These are phyloP conservation scores for Chaetomium fimeti DNA, from an alignment of 495 filamentous ascomycete species.

Conservation along the genomic window DNA sequence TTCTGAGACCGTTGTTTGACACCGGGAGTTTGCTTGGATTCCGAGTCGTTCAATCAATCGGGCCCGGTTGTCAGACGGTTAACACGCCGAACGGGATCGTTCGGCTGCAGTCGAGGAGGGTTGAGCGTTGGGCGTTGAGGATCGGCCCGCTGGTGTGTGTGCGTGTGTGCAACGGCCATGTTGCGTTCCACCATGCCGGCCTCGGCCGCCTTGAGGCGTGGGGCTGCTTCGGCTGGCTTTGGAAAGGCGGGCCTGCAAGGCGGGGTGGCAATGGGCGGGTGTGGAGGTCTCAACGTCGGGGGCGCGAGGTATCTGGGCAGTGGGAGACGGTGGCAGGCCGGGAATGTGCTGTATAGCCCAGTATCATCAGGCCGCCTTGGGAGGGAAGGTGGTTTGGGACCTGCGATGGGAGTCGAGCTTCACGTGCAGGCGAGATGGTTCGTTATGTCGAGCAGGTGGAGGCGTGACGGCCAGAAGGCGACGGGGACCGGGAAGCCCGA, in stretches of 20 bases:
- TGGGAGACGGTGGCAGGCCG: neutral
- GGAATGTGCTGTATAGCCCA: neutral
- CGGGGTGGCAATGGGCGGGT: neutral
- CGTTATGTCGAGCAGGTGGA: neutral
- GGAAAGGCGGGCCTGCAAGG: neutral
- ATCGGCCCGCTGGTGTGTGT: neutral
- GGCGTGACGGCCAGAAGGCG: neutral
- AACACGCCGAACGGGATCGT: no score
- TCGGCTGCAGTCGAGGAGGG: no score
- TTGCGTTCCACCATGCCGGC: neutral
- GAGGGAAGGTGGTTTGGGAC: neutral
- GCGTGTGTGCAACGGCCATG: neutral
- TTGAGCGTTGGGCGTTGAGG: neutral
- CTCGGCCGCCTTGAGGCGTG: constrained; percentile 1
- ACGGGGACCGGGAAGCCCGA: neutral
- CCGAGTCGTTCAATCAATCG: no score
- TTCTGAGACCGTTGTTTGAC: no score
- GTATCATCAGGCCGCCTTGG: neutral
- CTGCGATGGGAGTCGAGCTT: neutral
- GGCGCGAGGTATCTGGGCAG: neutral
- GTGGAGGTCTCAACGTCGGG: neutral
- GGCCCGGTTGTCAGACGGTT: no score
- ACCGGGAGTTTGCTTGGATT: no score
- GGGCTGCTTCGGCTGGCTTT: neutral
- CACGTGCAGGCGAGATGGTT: neutral